Evolutionary conservation across 2,329 filamentous ascomycete genomes (phyloP).

Genomic region (Stagonosporopsis vannaccii): DNA sequence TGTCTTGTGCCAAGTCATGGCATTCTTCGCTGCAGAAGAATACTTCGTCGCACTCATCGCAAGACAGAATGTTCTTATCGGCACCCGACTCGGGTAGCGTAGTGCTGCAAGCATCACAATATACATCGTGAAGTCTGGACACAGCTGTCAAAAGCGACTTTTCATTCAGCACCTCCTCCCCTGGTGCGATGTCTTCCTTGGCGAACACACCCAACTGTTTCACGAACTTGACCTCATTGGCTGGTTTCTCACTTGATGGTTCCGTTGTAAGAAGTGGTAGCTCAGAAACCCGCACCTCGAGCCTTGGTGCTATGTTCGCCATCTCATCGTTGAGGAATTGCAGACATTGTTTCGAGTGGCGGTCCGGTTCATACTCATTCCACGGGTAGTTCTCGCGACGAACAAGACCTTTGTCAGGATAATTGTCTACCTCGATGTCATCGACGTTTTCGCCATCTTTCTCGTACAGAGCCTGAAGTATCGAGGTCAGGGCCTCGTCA

Average conservation of each 20-base stretch:
- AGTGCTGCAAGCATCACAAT: slow-evolving; percentile 88
- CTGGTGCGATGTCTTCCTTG: slow-evolving; percentile 77
- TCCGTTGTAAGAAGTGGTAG: slow-evolving; percentile 69
- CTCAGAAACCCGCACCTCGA: slow-evolving; percentile 77
- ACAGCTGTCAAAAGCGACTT: slow-evolving; percentile 88
- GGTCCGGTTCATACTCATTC: slow-evolving; percentile 67
- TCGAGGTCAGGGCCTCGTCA: slow-evolving; percentile 57
- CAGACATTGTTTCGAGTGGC: slow-evolving; percentile 64
- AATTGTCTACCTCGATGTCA: slow-evolving; percentile 60
- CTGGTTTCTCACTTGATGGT: slow-evolving; percentile 45
- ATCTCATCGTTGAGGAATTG: slow-evolving; percentile 75
- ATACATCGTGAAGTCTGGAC: slow-evolving; percentile 82
- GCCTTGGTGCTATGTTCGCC: slow-evolving; percentile 75
- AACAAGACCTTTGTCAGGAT: slow-evolving; percentile 74
- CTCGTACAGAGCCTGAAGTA: slow-evolving; percentile 34
- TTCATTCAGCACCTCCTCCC: slow-evolving; percentile 80
- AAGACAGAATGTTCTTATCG: slow-evolving; percentile 50
- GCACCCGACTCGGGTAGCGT: slow-evolving; percentile 63
- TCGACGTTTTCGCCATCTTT: slow-evolving; percentile 36
- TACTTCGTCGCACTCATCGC: slow-evolving; percentile 63
- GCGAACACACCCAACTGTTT: slow-evolving; percentile 91
- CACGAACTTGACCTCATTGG: slow-evolving; percentile 64
- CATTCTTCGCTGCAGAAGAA: slow-evolving; percentile 68
- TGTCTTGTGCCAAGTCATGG: slow-evolving; percentile 60
- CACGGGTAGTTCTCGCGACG: slow-evolving; percentile 71